Evolutionary conservation across 129 eudicot genomes (phyloP), one percentile per base, ranked within the genome.

Genomic region (Dittrichia graveolens): DNA sequence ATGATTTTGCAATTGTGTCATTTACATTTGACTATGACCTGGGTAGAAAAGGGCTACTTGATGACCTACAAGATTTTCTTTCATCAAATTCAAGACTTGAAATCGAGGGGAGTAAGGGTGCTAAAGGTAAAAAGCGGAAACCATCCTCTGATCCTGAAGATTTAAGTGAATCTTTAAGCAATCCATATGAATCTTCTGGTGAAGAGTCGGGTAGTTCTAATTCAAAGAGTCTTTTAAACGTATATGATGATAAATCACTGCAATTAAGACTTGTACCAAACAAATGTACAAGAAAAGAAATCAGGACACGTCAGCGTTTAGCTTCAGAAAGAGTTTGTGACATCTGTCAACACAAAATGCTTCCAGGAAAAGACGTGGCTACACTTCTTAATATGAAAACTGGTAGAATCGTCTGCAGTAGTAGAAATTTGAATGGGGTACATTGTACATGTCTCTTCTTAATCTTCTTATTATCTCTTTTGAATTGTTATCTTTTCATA

Each of bases 391-490:
- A 88, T 71, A 75, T 78, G 88, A 94, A 85, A 57, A 90, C 99
- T 14, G 97, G 97, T 65, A 83, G 88, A 83, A 79, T 94, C 53
- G 96, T 76, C 54, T 94, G 99, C 85, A 90, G 96, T 49, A 89
- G 97, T 73, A 86, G 99, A 84, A 94, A 94, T 67, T 75, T 80
- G 38, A 86, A 82, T 66, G 99, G 99, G 95, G 99, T 94, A 70
- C 47, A 63, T 69, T 92, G 99, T 90, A 70, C 47, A 67, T 69
- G 13, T 50, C 18, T 56, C 13, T 78, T 42, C 46, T n/a, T 18
- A 24, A 44, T 19, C 55, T 56, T 14, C 48, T 38, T 37, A 14
- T 42, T n/a, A 14, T 54, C 8, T 62, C 45, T 41, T 54, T 64
- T 7, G 47, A 38, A 73, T 24, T 31, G 14, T 57, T 6, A 24